Evolutionary conservation across 768 basidiomycete genomes (phyloP).

Genomic region (Saitozyma sp.): DNA sequence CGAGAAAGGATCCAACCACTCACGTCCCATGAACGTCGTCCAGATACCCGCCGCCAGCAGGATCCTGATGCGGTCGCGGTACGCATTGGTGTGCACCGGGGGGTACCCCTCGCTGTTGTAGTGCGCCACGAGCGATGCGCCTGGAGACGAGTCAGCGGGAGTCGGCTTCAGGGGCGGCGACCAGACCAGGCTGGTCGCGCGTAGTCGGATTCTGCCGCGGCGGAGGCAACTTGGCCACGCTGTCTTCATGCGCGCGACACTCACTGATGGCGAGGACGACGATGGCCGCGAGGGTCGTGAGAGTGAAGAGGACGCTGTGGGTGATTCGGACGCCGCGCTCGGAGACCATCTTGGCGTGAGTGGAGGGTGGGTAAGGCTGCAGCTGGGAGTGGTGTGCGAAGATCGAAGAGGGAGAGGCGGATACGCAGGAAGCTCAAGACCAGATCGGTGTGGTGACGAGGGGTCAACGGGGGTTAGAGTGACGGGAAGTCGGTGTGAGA

Average conservation of each 20-base stretch:
- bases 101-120: conserved; percentile 42
- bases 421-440: no score
- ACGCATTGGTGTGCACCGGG: conserved; percentile 27
- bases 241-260: conserved; percentile 1
- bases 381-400: no score
- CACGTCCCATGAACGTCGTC: conserved; percentile 40
- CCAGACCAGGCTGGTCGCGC: not conserved
- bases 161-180: not conserved
- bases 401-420: no score
- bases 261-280: conserved; percentile 46
- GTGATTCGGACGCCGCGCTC: conserved; percentile 39
- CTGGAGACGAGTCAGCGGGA: not conserved
- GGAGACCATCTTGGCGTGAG: conserved; percentile 34
- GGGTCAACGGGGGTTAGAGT: no score
- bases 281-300: conserved; percentile 42
- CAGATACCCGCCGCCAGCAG: conserved; percentile 45
- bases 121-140: conserved; percentile 31
- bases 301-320: conserved; percentile 42
- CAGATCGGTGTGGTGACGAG: no score
- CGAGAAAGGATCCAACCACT: conserved; percentile 18
- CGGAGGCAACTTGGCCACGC: conserved; percentile 24
- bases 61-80: conserved; percentile 52
- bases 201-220: conserved; percentile 19
- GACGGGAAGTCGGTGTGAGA: no score
- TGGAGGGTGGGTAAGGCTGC: not conserved